These are phyloP conservation scores for Extremus antarcticus DNA, from an alignment of 495 filamentous ascomycete genomes.

Conservation along the genomic window DNA sequence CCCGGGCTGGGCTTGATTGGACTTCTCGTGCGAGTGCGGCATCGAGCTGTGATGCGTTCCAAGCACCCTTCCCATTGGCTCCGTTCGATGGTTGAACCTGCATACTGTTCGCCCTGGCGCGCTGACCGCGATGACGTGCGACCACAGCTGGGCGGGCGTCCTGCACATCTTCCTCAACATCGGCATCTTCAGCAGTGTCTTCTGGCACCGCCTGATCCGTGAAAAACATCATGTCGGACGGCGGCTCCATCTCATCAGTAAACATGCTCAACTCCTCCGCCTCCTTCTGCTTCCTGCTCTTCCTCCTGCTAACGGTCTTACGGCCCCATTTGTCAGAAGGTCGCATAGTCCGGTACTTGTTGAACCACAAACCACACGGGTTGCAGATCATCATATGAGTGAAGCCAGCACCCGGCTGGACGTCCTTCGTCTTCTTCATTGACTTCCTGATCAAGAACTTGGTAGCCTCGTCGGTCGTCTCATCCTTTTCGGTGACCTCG, in stretches of 20 bases:
- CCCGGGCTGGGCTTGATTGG: slow-evolving; percentile 60
- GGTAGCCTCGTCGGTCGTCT: slow-evolving; percentile 42
- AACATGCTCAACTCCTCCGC: not conserved
- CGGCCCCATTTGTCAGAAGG: slow-evolving; percentile 76
- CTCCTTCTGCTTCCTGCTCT: slow-evolving; percentile 18
- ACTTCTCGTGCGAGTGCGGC: slow-evolving; percentile 52
- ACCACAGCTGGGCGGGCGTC: not conserved
- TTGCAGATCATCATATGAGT: slow-evolving; percentile 73
- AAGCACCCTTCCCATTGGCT: not conserved
- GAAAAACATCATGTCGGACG: slow-evolving; percentile 15
- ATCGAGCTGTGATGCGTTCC: slow-evolving; percentile 42
- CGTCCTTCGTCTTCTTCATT: slow-evolving; percentile 63
- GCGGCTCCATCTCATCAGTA: slow-evolving; percentile 18
- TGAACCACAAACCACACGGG: slow-evolving; percentile 89
- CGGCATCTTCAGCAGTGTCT: slow-evolving; percentile 1
- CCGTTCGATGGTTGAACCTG: slow-evolving; percentile 3
- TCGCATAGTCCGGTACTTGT: slow-evolving; percentile 73
- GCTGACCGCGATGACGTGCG: not conserved
- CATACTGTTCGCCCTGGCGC: slow-evolving; percentile 14
- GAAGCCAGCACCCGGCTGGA: slow-evolving; percentile 46
- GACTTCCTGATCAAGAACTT: slow-evolving; percentile 44
- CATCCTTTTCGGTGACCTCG: slow-evolving; percentile 51
- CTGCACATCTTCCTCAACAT: not conserved
- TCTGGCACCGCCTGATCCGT: slow-evolving; percentile 17
- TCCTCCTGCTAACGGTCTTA: slow-evolving; percentile 29